These are phyloP conservation scores for Clarireedia paspali DNA, from an alignment of 2,329 filamentous ascomycete species.

Conservation along the genomic window DNA sequence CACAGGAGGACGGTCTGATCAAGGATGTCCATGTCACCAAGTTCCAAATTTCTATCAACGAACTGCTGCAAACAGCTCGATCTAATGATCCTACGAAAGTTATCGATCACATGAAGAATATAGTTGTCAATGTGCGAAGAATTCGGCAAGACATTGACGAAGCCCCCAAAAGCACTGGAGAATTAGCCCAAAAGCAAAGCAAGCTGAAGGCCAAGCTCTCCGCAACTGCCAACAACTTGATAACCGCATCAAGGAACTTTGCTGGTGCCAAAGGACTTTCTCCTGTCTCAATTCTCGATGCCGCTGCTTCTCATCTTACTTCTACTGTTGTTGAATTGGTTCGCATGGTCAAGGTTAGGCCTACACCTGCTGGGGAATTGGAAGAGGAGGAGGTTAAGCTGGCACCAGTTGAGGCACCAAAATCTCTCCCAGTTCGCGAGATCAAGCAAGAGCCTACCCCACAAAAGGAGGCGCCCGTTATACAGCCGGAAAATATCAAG, in stretches of 20 bases:
- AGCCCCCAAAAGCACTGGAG: slow-evolving; percentile 41
- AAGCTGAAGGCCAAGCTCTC: slow-evolving; percentile 78
- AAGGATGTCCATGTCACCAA: slow-evolving; percentile 90
- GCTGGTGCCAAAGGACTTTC: slow-evolving; percentile 74
- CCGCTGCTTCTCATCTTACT: slow-evolving; percentile 83
- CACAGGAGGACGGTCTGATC: slow-evolving; percentile 66
- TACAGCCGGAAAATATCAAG: neutral
- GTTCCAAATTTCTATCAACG: slow-evolving; percentile 91
- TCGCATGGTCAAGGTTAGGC: slow-evolving; percentile 73
- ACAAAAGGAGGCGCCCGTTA: neutral
- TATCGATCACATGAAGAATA: slow-evolving; percentile 78
- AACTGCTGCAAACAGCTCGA: slow-evolving; percentile 72
- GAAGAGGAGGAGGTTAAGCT: slow-evolving; percentile 66
- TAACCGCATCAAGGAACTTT: slow-evolving; percentile 91
- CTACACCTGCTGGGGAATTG: slow-evolving; percentile 67
- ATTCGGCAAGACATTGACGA: slow-evolving; percentile 77
- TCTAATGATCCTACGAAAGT: slow-evolving; percentile 65
- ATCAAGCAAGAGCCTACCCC: slow-evolving; percentile 22
- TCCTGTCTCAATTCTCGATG: slow-evolving; percentile 88
- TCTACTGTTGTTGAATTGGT: slow-evolving; percentile 81
- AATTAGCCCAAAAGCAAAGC: slow-evolving; percentile 48
- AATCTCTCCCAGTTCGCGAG: slow-evolving; percentile 53
- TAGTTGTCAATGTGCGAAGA: slow-evolving; percentile 72
- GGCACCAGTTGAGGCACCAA: slow-evolving; percentile 56
- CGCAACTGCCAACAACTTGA: slow-evolving; percentile 90